These are phyloP conservation scores for Seminavis robusta DNA, from an alignment of 108 stramenopile genomes.

Conservation along the genomic window DNA sequence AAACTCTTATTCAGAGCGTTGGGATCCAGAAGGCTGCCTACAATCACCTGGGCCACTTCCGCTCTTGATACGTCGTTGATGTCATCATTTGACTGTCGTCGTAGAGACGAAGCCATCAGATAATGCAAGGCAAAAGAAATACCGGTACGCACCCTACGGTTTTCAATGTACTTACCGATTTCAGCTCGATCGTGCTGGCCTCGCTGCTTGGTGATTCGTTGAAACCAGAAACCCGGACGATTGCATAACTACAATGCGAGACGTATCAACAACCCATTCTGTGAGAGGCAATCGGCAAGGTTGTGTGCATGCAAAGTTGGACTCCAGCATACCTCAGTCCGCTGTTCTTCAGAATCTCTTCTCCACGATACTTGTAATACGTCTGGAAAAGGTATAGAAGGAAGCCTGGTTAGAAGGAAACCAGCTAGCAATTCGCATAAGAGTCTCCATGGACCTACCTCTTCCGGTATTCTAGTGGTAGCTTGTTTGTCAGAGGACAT, in stretches of 20 bases:
- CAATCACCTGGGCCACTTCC: constrained; percentile 82
- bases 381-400: no score
- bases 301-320: constrained; percentile 28
- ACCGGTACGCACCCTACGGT: no score
- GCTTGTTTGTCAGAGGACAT: constrained; percentile 9
- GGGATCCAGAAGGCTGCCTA: constrained; percentile 70
- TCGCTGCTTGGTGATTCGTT: constrained; percentile 59
- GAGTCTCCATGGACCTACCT: no score
- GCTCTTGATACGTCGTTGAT: constrained; percentile 60
- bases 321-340: constrained; percentile 44
- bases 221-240: constrained; percentile 67
- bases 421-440: no score
- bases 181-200: constrained; percentile 58
- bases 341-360: constrained; percentile 76
- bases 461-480: constrained; percentile 59
- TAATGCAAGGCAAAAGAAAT: no score
- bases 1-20: constrained; percentile 78
- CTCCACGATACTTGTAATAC: constrained; percentile 81
- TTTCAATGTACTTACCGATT: no score
- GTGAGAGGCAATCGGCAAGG: no score
- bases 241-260: constrained; percentile 58
- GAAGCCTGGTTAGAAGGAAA: no score
- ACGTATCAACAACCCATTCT: no score
- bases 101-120: no score
- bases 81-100: constrained; percentile 36